Base-by-base conservation (phyloP, 305 asterid species). In the Caryopteris hybrid region DNA sequence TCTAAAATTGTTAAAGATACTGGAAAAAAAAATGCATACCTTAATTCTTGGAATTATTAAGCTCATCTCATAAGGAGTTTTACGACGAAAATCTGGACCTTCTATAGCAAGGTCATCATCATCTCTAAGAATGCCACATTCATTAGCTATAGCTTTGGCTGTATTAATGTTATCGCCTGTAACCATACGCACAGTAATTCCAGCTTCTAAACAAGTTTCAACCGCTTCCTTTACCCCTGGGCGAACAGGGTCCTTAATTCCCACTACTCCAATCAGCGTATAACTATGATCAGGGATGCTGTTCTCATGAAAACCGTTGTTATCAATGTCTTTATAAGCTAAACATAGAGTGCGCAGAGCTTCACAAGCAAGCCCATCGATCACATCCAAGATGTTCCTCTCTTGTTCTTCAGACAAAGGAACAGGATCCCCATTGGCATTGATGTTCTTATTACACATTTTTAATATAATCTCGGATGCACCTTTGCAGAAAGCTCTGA, bases 141-240 rank as follows among this genome's bases (percentile, higher is more conserved):
- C 99, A 77, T 61, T 87, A 53, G 99, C 99, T 81, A 94, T 94
- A 18, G 97, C 96, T 80, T 77, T 91, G 65, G 97, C 99, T 0
- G 99, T 94, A 69, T 91, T 82, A 27, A 94, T 81, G 78, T 94
- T 91, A 77, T 91, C 99, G 62, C 99, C 99, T 9, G 97, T 94
- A 69, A 94, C 78, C 99, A 94, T 94, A 23, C 97, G 91, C 53
- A 94, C 96, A 20, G 76, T 79, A 74, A 94, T 89, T 64, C 99
- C 99, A n/a, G 99, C 99, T 36, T 78, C 91, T 47, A 85, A 72
- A 79, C 99, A 94, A 25, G 83, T 86, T 77, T 81, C 59, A 39
- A 94, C 97, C 13, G 99, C 97, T 57, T 91, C 96, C 75, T 70
- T 87, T 25, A 94, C 99, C 61, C 93, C 99, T n/a, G 90, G 90